Evolutionary conservation across 768 basidiomycete species (phyloP).

Genomic region (Xerocomellus amylosporus): DNA sequence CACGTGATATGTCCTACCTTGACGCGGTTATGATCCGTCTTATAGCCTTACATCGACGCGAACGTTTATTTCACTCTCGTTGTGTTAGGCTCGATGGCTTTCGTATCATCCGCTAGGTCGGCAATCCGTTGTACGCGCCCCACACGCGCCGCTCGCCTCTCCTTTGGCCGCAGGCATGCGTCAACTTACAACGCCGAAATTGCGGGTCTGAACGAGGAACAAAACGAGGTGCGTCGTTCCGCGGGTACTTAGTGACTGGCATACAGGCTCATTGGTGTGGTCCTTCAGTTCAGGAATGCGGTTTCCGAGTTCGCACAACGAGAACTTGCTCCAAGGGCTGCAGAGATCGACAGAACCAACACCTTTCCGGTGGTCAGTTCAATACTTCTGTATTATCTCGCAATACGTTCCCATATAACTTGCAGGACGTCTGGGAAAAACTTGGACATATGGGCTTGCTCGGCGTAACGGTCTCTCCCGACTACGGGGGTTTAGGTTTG

Average conservation of each 20-base stretch:
- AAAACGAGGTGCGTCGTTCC: slow-evolving; percentile 59
- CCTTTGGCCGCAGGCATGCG: slow-evolving; percentile 7
- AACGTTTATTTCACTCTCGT: neutral
- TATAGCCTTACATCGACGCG: too few species aligned
- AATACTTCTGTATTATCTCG: neutral
- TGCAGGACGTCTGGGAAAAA: slow-evolving; percentile 82
- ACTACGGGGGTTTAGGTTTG: slow-evolving; percentile 78
- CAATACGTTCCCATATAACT: slow-evolving; percentile 10
- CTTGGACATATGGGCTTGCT: slow-evolving; percentile 91
- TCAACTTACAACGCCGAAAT: slow-evolving; percentile 72
- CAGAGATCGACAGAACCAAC: slow-evolving; percentile 83
- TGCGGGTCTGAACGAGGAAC: slow-evolving; percentile 77
- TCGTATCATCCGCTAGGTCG: slow-evolving; percentile 13
- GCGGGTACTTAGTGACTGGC: neutral
- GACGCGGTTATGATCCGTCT: slow-evolving; percentile 14
- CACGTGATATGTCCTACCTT: slow-evolving; percentile 8
- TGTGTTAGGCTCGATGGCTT: slow-evolving; percentile 6
- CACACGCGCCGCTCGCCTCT: neutral
- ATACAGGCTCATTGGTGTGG: neutral
- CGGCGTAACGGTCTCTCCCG: slow-evolving; percentile 76
- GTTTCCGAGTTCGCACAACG: slow-evolving; percentile 76
- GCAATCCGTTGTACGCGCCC: slow-evolving; percentile 2
- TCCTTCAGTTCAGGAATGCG: slow-evolving; percentile 70
- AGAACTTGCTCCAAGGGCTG: slow-evolving; percentile 83
- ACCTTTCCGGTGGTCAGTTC: slow-evolving; percentile 66